Conservation (phyloP, 169 alveolate species). For the Plasmodium coatneyi region DNA sequence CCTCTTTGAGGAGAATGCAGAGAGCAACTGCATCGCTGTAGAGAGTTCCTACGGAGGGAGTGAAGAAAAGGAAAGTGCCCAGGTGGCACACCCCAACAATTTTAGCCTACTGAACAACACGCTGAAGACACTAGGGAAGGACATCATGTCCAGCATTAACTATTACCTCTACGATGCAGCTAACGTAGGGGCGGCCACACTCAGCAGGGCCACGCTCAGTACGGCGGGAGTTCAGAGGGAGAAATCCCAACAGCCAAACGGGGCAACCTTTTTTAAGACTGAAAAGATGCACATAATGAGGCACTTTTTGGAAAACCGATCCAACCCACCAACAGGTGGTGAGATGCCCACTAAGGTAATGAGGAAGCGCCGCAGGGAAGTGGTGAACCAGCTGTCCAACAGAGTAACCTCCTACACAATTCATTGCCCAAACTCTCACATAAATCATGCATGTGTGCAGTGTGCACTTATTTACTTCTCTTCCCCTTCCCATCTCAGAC, state of each 20-base stretch:
- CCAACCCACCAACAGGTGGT: not conserved
- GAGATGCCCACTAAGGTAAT: not conserved
- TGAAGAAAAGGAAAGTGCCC: not conserved
- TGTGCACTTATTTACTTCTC: not conserved
- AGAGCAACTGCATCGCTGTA: not conserved
- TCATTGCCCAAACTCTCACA: not conserved
- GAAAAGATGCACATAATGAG: not conserved
- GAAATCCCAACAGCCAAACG: not conserved
- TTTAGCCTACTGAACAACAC: constrained; percentile 6
- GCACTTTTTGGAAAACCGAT: not conserved
- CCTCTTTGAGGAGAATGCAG: not conserved
- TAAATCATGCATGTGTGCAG: not conserved
- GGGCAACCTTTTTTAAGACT: not conserved
- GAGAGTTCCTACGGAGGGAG: not conserved
- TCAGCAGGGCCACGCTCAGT: not conserved
- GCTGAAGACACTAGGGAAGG: constrained; percentile 25
- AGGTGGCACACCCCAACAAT: not conserved
- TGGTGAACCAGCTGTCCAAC: not conserved
- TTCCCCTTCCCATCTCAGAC: not conserved
- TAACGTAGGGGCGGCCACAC: not conserved
- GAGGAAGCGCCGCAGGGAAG: not conserved
- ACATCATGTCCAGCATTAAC: constrained; percentile 32
- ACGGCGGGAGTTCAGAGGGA: not conserved
- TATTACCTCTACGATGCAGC: constrained; percentile 11
- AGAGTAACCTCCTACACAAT: not conserved